Evolutionary conservation across 805 yeast species (phyloP).

Genomic region (Lipomyces orientalis): DNA sequence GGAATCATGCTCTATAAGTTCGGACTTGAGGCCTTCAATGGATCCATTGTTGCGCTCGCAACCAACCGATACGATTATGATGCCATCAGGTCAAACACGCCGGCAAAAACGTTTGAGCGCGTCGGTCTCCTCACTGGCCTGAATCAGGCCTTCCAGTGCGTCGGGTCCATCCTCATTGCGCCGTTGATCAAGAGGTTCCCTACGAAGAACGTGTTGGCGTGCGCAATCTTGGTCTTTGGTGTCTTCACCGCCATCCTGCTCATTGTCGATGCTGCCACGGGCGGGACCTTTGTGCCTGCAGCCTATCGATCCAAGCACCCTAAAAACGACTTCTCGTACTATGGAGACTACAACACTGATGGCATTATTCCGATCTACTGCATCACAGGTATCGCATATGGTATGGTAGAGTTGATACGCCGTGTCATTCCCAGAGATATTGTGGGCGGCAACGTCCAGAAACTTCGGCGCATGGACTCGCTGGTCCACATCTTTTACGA

Average conservation of each 20-base stretch:
- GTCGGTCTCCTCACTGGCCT: not conserved
- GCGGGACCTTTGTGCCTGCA: not conserved
- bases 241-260: constrained; percentile 1
- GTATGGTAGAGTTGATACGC: not conserved
- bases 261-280: not conserved
- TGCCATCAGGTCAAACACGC: not conserved
- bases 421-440: not conserved
- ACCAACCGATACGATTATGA: constrained; percentile 1
- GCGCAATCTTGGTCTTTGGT: not conserved
- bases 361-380: not conserved
- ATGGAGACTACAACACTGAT: not conserved
- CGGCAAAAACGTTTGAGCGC: not conserved
- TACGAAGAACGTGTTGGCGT: not conserved
- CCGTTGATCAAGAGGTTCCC: not conserved
- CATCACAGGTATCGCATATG: not conserved
- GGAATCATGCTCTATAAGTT: not conserved
- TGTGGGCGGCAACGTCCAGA: not conserved
- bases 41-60: not conserved
- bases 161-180: not conserved
- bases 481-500: too few species aligned
- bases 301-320: not conserved
- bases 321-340: not conserved
- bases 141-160: not conserved
- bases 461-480: too few species aligned
- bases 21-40: not conserved